Evolutionary conservation across 2,329 filamentous ascomycete species (phyloP).

Genomic region (Trichoderma koningiopsis): DNA sequence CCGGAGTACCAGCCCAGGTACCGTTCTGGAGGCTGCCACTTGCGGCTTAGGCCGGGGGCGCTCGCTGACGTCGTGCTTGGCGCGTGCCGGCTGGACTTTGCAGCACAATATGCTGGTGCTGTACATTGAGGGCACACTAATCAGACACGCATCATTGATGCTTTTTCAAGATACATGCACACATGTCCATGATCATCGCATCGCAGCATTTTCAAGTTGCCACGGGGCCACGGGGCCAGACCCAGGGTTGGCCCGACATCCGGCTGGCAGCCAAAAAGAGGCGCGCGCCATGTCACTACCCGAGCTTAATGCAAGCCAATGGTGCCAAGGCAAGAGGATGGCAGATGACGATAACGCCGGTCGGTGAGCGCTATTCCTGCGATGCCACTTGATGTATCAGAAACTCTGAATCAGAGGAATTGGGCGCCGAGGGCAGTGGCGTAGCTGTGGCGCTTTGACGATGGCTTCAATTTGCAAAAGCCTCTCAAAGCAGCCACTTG

Average conservation of each 20-base stretch:
- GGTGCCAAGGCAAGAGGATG: not conserved
- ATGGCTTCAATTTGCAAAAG: not conserved
- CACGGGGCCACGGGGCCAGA: not conserved
- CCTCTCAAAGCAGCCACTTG: not conserved
- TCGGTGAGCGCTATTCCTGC: not conserved
- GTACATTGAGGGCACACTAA: too few species aligned
- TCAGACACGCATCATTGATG: not conserved
- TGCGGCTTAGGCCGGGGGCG: not conserved
- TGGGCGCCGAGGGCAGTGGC: not conserved
- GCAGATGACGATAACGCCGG: not conserved
- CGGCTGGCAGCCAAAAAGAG: not conserved
- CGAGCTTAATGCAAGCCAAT: not conserved
- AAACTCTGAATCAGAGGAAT: not conserved
- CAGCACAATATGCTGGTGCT: too few species aligned
- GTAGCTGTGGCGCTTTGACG: not conserved
- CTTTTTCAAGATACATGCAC: not conserved
- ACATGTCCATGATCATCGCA: not conserved
- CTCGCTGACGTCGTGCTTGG: not conserved
- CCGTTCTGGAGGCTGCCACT: slow-evolving; percentile 1
- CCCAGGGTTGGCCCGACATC: not conserved
- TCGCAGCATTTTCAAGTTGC: not conserved
- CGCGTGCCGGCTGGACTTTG: not conserved
- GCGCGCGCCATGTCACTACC: not conserved
- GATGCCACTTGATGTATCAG: not conserved
- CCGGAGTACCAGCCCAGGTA: not conserved